A percentile compares a stretch with the other conserved stretches of the same genome.
These are phyloP conservation scores for Helenozyma rhizophorensis DNA, from an alignment of 805 yeast genomes.

Conservation along the genomic window DNA sequence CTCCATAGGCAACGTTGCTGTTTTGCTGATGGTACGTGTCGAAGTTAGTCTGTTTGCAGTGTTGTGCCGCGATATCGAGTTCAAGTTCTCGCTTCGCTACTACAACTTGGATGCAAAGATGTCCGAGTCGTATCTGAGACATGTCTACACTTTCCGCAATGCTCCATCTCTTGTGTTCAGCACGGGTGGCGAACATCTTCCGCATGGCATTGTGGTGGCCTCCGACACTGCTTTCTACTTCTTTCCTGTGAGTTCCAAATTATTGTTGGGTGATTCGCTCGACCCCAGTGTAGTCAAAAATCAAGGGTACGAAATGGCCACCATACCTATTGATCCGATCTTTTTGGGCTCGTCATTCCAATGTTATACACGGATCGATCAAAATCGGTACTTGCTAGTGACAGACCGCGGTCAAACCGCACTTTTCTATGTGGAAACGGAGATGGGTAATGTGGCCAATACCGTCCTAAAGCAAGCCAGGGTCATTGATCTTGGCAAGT, in stretches of 20 bases:
- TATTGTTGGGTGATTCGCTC: constrained; percentile 7
- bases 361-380: constrained; percentile 22
- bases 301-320: too few relatives aligned
- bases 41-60: constrained; percentile 18
- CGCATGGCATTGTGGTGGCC: constrained; percentile 28
- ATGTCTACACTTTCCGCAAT: too few relatives aligned
- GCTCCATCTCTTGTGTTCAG: constrained; percentile 27
- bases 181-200: too few relatives aligned
- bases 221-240: constrained; percentile 24
- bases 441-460: background rate
- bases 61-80: constrained; percentile 31
- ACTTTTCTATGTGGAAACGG: constrained; percentile 18
- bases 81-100: constrained; percentile 27
- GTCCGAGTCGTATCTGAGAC: constrained; percentile 17
- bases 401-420: constrained; percentile 27
- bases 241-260: constrained; percentile 16
- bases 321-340: too few relatives aligned
- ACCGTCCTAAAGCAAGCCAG: constrained; percentile 13
- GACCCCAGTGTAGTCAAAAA: constrained; percentile 2
- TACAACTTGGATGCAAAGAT: constrained; percentile 14
- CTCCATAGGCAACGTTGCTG: constrained; percentile 11
- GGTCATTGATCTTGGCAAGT: constrained; percentile 22
- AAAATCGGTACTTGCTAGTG: constrained; percentile 21
- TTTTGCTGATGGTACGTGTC: constrained; percentile 7
- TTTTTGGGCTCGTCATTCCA: too few relatives aligned